Evolutionary conservation across 441 rosid genomes (phyloP).

Genomic region (Gossypium trilobum): DNA sequence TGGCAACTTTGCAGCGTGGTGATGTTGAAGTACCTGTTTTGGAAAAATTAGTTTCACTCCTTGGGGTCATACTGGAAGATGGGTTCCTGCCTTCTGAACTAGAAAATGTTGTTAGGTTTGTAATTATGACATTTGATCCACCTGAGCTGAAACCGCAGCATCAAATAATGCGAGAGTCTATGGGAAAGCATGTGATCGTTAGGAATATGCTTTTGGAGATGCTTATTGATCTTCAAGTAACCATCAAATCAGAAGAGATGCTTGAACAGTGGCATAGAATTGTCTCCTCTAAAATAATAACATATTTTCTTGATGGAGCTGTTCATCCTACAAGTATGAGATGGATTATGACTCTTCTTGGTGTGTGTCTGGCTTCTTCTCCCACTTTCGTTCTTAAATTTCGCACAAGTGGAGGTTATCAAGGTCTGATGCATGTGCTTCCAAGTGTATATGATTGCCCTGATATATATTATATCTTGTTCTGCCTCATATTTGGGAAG

Average conservation of each 20-base stretch:
- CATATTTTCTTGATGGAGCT: conserved; percentile 98
- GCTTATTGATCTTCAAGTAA: conserved; percentile 99
- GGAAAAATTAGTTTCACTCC: conserved; percentile 93
- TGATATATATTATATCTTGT: conserved; percentile 93
- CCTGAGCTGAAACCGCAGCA: conserved; percentile 72
- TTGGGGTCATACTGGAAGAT: conserved; percentile 96
- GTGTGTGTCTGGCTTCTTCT: conserved; percentile 90
- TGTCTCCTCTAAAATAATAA: conserved; percentile 89
- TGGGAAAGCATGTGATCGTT: conserved; percentile 98
- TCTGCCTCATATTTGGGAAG: conserved; percentile 92
- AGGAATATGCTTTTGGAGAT: conserved; percentile 98
- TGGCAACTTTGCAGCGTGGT: conserved; percentile 95
- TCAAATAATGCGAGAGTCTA: conserved; percentile 65
- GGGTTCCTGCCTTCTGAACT: conserved; percentile 94
- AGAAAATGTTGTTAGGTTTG: conserved; percentile 91
- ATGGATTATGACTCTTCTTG: conserved; percentile 99
- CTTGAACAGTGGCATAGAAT: conserved; percentile 99
- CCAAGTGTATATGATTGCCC: conserved; percentile 97
- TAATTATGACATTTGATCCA: conserved; percentile 97
- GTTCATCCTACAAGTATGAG: conserved; percentile 99
- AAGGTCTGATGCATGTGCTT: conserved; percentile 81
- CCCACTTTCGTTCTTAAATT: conserved; percentile 87
- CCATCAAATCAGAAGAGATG: conserved; percentile 87
- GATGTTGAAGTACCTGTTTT: conserved; percentile 98
- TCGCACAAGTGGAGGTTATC: conserved; percentile 95